Conservation (phyloP, 2,329 filamentous ascomycete species). For the Ceratocystiopsis brevicomis region DNA sequence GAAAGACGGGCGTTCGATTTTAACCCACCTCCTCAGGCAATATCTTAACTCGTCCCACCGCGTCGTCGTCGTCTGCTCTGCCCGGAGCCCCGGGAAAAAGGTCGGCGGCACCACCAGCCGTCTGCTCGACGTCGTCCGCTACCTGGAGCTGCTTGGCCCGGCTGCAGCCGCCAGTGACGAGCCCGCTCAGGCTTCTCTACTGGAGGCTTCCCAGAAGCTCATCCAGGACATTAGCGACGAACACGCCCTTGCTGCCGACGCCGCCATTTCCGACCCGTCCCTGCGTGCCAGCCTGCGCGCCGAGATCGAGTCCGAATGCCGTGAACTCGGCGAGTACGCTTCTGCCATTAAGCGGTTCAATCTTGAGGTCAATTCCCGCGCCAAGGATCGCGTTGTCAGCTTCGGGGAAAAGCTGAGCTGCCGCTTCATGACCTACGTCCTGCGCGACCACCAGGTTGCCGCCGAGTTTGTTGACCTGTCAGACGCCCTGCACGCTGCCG, state of each 20-base stretch:
- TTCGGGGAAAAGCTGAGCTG: slow-evolving; percentile 94
- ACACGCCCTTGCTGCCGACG: slow-evolving; percentile 54
- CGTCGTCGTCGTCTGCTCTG: slow-evolving; percentile 88
- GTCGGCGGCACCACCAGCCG: slow-evolving; percentile 87
- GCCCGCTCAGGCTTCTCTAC: slow-evolving; percentile 30
- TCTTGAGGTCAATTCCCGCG: slow-evolving; percentile 57
- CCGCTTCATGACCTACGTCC: slow-evolving; percentile 67
- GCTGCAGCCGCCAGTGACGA: slow-evolving; percentile 28
- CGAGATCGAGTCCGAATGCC: slow-evolving; percentile 62
- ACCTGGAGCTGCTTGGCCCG: slow-evolving; percentile 33
- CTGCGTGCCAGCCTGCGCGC: slow-evolving; percentile 39
- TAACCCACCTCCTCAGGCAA: not conserved
- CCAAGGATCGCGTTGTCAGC: slow-evolving; percentile 77
- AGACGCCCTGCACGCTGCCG: slow-evolving; percentile 17
- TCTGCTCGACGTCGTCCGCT: slow-evolving; percentile 43
- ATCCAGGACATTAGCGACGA: slow-evolving; percentile 69
- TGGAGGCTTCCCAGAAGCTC: slow-evolving; percentile 49
- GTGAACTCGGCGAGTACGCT: slow-evolving; percentile 58
- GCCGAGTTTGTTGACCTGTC: slow-evolving; percentile 83
- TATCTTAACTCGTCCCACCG: slow-evolving; percentile 31
- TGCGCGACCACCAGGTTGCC: slow-evolving; percentile 64
- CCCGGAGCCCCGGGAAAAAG: slow-evolving; percentile 86
- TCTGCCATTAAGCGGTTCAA: slow-evolving; percentile 45
- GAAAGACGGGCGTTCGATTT: too few species aligned
- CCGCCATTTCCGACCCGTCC: slow-evolving; percentile 36